Percentiles rank a stretch among this genome's conserved stretches.
These are phyloP conservation scores for Exophiala sp. DNA, from an alignment of 2,329 filamentous ascomycete species.

Conservation along the genomic window DNA sequence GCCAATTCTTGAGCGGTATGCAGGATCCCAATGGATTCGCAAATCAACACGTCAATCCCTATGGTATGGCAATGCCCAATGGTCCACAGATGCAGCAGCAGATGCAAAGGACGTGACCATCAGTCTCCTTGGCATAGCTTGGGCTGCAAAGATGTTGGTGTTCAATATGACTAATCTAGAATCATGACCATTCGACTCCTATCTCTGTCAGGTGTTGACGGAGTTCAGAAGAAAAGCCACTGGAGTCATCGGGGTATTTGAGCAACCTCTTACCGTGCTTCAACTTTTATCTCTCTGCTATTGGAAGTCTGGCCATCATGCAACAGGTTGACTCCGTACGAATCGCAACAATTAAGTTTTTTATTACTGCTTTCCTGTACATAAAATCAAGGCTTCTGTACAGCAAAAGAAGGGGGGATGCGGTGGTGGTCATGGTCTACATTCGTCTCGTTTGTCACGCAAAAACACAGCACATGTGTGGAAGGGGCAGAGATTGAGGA, in stretches of 20 bases:
- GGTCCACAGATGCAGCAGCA: conserved; percentile 27
- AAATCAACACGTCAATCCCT: conserved; percentile 39
- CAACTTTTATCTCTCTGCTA: background rate
- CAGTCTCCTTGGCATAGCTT: background rate
- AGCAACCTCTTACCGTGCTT: background rate
- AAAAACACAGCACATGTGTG: conserved; percentile 15
- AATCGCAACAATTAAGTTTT: conserved; percentile 1
- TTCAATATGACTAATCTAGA: conserved; percentile 4
- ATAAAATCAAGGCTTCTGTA: conserved; percentile 22
- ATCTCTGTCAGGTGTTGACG: background rate
- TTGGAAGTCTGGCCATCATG: conserved; percentile 8
- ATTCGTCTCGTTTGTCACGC: conserved; percentile 18
- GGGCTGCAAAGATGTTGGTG: background rate
- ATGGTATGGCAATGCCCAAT: conserved; percentile 42
- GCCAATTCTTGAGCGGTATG: conserved; percentile 43
- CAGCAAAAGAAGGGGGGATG: conserved; percentile 20
- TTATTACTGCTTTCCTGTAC: conserved; percentile 18
- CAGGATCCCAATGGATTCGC: conserved; percentile 33
- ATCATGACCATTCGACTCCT: conserved; percentile 15
- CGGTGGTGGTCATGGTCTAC: conserved; percentile 7
- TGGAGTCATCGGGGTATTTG: background rate
- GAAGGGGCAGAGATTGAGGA: conserved; percentile 4
- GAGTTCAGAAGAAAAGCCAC: background rate
- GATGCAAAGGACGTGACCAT: conserved; percentile 26
- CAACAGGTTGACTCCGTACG: conserved; percentile 12